These are phyloP conservation scores for Glomus cerebriforme DNA, from an alignment of 192 early-diverging fungal genomes.

Conservation along the genomic window DNA sequence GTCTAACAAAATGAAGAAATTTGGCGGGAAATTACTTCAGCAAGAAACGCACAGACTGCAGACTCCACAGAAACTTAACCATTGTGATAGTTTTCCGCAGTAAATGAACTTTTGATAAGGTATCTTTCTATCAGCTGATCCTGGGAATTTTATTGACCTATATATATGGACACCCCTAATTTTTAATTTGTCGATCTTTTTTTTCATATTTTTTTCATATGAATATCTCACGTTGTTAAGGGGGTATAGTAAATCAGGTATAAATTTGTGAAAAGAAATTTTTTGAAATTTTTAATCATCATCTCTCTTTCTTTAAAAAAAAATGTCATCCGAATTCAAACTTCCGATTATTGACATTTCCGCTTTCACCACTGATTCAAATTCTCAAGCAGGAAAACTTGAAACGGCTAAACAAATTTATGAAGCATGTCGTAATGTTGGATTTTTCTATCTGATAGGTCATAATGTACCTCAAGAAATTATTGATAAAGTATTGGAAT, in stretches of 20 bases:
- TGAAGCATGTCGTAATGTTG: conserved; percentile 43
- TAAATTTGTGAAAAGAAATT: no score
- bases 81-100: no score
- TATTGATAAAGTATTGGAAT: conserved; percentile 31
- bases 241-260: no score
- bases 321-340: background rate
- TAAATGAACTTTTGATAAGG: no score
- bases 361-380: background rate
- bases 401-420: conserved; percentile 38
- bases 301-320: background rate
- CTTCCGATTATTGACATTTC: conserved; percentile 29
- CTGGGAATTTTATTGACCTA: background rate
- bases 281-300: background rate
- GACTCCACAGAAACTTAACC: no score
- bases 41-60: background rate
- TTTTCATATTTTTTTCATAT: no score
- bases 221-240: no score
- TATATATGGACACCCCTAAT: no score
- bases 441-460: conserved; percentile 51
- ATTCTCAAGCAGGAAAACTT: background rate
- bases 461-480: conserved; percentile 44
- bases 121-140: background rate
- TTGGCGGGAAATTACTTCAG: background rate
- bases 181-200: no score
- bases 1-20: background rate